A percentile compares a stretch with the other conserved stretches of the same genome.
Evolutionary conservation across 1,139 yeast genomes (phyloP).

Genomic region (Yamadazyma diospyri): DNA sequence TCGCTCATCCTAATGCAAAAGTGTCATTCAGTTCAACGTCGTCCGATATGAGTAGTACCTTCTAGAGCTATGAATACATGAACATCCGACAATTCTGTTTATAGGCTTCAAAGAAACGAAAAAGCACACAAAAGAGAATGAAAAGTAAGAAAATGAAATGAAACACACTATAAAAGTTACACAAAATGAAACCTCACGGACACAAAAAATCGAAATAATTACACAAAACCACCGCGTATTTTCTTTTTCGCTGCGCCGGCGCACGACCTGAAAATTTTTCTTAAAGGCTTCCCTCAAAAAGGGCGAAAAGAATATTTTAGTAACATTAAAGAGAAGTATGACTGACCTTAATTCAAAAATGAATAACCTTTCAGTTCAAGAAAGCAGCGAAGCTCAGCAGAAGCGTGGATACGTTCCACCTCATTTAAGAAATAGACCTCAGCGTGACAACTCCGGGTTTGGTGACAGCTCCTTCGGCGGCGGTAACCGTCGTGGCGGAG

Average conservation of each 20-base stretch:
- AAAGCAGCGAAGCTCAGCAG: constrained; percentile 11
- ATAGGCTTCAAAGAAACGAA: not conserved
- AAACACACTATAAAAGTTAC: not conserved
- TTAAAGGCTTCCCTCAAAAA: not conserved
- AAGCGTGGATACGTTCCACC: constrained; percentile 61
- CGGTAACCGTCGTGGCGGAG: constrained; percentile 14
- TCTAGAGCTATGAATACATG: constrained; percentile 2
- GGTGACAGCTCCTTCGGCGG: constrained; percentile 11
- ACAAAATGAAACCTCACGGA: not conserved
- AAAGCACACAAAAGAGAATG: too few species aligned
- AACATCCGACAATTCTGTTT: not conserved
- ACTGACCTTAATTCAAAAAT: constrained; percentile 42
- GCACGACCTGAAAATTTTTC: constrained; percentile 6
- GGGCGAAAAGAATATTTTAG: not conserved
- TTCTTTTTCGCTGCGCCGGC: not conserved
- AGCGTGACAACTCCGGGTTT: constrained; percentile 6
- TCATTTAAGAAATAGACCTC: constrained; percentile 47
- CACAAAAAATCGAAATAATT: not conserved
- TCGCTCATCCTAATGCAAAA: constrained; percentile 40
- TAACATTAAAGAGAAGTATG: constrained; percentile 26
- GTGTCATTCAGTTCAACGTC: constrained; percentile 19
- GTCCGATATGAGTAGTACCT: constrained; percentile 4
- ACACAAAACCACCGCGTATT: not conserved
- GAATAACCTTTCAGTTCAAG: constrained; percentile 41
- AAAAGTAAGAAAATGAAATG: too few species aligned